A percentile compares a stretch with the other conserved stretches of the same genome.
phyloP scores from a whole-genome alignment of 2,329 filamentous ascomycete species.

The Fonsecaea nubica region DNA sequence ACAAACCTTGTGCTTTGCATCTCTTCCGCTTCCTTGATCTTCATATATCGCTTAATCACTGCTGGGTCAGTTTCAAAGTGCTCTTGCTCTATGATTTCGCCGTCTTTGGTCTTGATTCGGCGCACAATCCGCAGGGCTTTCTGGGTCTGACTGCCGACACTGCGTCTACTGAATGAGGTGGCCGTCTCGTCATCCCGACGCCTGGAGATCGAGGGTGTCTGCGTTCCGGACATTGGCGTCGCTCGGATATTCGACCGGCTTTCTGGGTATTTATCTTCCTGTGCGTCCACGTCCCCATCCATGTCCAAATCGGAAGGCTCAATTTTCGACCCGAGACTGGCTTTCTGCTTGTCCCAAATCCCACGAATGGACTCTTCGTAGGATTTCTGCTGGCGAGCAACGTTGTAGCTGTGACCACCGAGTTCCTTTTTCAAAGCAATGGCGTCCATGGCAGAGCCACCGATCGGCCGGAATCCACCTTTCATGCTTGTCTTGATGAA shows the following conservation, averaged over 20 bases:
- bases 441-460: constrained; percentile 85
- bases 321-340: constrained; percentile 73
- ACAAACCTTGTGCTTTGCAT: constrained; percentile 76
- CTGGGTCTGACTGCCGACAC: constrained; percentile 67
- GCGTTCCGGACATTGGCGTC: constrained; percentile 71
- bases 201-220: constrained; percentile 61
- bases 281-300: constrained; percentile 63
- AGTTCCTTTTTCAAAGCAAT: constrained; percentile 78
- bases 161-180: constrained; percentile 77
- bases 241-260: constrained; percentile 51
- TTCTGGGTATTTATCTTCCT: constrained; percentile 53
- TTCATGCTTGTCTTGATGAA: constrained; percentile 99
- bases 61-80: constrained; percentile 75
- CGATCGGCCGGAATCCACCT: constrained; percentile 89
- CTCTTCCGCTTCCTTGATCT: constrained; percentile 73
- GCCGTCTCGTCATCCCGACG: constrained; percentile 74
- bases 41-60: constrained; percentile 88
- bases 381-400: constrained; percentile 88
- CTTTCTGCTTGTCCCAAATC: constrained; percentile 89
- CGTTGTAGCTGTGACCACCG: constrained; percentile 95
- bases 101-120: constrained; percentile 62
- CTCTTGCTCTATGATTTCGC: constrained; percentile 66
- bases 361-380: constrained; percentile 90
- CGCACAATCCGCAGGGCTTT: constrained; percentile 70
- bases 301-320: constrained; percentile 75